Base-by-base conservation (phyloP, 2,329 filamentous ascomycete species). In the Orbilia brochopaga region DNA sequence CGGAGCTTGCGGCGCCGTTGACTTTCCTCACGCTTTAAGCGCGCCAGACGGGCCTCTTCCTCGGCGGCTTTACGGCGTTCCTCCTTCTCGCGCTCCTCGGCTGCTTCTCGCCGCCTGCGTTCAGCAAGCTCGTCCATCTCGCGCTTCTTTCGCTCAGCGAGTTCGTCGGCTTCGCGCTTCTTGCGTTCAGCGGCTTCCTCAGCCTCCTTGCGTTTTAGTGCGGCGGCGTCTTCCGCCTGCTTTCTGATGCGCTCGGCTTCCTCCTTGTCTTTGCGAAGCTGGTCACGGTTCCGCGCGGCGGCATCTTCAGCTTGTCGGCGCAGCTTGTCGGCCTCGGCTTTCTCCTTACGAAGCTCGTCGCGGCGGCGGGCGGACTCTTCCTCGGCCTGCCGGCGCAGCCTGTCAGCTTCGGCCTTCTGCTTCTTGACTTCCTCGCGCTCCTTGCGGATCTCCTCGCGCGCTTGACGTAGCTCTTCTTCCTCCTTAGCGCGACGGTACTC, bases 141-240 rank as follows among this genome's bases (percentile, higher is more conserved):
- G 60, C 93, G 86, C 23, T 96, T 92, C 0, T 92, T 94, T 75
- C 89, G 88, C 74, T 89, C 88, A 48, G 88, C 88, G 37, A 89
- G 88, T 23, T 91, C 84, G 78, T 96, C 91, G 65, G 92, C 89
- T 80, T 97, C 96, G 6, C 92, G 91, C 78, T 89, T 87, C 32
- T 97, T 83, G 55, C 90, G 88, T 80, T 96, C 91, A 78, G 97
- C 97, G 76, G 90, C 88, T 78, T 90, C 91, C 72, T 85, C 85
- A 0, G 93, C 91, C 76, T 97, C 90, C 79, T 97, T 93, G 77
- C 97, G 97, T 37, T 93, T 89, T 80, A 96, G 81, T 80, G 97
- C 97, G 81, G 96, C 97, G 2, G 92, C 92, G 74, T 90, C 85
- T n/a, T 69, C 57, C 7, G 57, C 57, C 42, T 55, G 56, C 21